Evolutionary conservation across 345 rosid species (phyloP).

Genomic region (Corymbia maculata): DNA sequence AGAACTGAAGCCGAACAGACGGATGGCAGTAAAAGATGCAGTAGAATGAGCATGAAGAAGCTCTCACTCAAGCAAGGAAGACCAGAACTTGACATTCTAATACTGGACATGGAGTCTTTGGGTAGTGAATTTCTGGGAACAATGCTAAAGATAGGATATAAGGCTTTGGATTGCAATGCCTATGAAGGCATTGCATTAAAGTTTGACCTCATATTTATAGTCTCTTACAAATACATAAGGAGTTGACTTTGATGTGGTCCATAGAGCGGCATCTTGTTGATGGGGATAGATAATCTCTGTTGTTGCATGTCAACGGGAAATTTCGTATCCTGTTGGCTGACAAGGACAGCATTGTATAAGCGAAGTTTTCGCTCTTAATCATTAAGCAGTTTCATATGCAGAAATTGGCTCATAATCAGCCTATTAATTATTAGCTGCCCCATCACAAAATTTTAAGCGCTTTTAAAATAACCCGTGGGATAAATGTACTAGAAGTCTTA

Average conservation of each 20-base stretch:
- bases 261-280: neutral
- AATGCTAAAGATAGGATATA: neutral
- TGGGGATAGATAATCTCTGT: neutral
- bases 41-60: neutral
- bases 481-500: neutral
- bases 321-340: neutral
- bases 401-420: neutral
- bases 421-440: neutral
- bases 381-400: neutral
- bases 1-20: neutral
- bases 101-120: neutral
- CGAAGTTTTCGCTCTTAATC: neutral
- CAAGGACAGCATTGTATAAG: neutral
- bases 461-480: neutral
- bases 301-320: neutral
- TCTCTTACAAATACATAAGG: neutral
- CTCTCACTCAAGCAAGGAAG: neutral
- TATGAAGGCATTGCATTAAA: neutral
- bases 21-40: neutral
- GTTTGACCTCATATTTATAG: neutral
- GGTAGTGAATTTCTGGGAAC: neutral
- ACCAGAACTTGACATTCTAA: neutral
- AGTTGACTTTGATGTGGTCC: neutral
- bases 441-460: neutral
- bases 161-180: neutral